Base-by-base conservation (phyloP, 176 grass and related monocot species). In the Phyllostachys edulis region DNA sequence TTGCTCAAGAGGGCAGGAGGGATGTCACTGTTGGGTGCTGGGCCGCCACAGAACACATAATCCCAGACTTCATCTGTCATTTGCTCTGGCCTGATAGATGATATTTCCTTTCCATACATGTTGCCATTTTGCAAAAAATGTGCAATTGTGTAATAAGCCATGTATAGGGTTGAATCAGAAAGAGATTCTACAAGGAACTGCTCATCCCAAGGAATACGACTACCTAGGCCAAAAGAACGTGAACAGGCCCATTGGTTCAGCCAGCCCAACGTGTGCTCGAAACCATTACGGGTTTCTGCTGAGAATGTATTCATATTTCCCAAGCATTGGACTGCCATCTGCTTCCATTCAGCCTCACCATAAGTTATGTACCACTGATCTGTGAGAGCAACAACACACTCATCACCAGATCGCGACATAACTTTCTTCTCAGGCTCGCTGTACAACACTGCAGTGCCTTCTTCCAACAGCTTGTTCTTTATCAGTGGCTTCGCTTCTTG, bases 361-460 rank as follows among this genome's bases (percentile, higher is more conserved):
- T 97, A 97, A 63, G 79, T 97, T 59, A 93, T 93, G 82, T 88
- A 91, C 89, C 94, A 97, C 67, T 97, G 94, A 56, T 93, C 87
- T 21, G 91, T 97, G 2, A 97, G 75, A 63, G 94, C 94, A 46
- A 93, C 94, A 11, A 97, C 89, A 75, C 94, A 97, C 66, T 97
- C 87, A 51, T 97, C 91, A 27, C 94, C 94, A n/a, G 94, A 97
- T 63, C 94, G 85, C 0, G 91, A 93, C 85, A 97, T 93, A 17
- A 97, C 94, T 82, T 90, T 90, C 81, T 88, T 84, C 69, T 93
- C 91, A 29, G 94, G 94, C 68, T 93, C 94, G 63, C 85, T 87
- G 18, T 97, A 97, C 79, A 92, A 39, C 15, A 97, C 87, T 4
- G 79, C 89, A 5, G 67, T 37, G 6, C 87, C 94, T 55, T 71